Evolutionary conservation across 495 filamentous ascomycete genomes (phyloP).

Genomic region (Neurospora sp.): DNA sequence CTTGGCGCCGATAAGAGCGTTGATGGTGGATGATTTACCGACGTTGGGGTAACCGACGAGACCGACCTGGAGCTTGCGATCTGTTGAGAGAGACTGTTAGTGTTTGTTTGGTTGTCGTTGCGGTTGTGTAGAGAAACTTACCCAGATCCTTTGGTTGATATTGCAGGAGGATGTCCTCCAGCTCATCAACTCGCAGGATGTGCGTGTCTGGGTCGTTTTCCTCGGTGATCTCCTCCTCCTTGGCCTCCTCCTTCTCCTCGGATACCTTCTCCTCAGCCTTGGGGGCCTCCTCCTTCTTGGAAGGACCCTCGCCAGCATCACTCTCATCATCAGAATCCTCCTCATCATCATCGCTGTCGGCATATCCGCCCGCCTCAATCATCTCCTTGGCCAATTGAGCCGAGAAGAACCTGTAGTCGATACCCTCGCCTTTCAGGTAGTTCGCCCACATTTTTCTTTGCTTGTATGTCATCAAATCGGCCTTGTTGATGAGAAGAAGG

Average conservation of each 20-base stretch:
- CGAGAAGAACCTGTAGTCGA: conserved; percentile 93
- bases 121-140: conserved; percentile 13
- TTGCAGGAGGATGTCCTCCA: conserved; percentile 79
- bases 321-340: conserved; percentile 14
- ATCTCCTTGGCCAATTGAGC: conserved; percentile 81
- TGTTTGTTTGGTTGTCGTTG: background rate
- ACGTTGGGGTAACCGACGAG: conserved; percentile 98
- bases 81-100: conserved; percentile 12
- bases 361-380: conserved; percentile 56
- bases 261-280: conserved; percentile 31
- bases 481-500: conserved; percentile 92
- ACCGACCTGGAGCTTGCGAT: conserved; percentile 76
- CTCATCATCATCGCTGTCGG: conserved; percentile 36
- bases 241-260: conserved; percentile 30
- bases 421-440: conserved; percentile 71
- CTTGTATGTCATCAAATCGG: conserved; percentile 92
- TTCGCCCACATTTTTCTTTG: conserved; percentile 82
- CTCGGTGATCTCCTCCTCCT: conserved; percentile 17
- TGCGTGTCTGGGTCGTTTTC: conserved; percentile 52
- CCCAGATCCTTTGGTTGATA: conserved; percentile 52
- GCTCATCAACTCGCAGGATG: conserved; percentile 84
- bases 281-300: conserved; percentile 11
- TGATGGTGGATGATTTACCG: conserved; percentile 98
- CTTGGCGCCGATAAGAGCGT: conserved; percentile 93
- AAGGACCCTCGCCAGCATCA: conserved; percentile 24